phyloP scores from a whole-genome alignment of 2,329 filamentous ascomycete genomes.

The Cadophora malorum region DNA sequence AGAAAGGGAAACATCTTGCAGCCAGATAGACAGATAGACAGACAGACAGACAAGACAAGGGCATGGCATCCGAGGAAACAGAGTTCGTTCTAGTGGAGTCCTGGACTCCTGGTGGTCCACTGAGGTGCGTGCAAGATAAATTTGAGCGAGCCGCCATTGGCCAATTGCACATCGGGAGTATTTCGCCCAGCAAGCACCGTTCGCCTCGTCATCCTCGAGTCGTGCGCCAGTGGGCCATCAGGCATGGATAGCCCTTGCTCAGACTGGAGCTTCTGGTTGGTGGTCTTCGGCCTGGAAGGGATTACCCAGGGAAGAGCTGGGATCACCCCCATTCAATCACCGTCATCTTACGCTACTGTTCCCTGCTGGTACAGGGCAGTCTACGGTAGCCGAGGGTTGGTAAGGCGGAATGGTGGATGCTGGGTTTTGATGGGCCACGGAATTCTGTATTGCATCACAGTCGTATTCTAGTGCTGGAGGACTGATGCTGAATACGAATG shows the following conservation, averaged over 20 bases:
- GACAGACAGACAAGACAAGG: background rate
- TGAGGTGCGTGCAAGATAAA: background rate
- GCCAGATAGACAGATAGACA: too few species aligned
- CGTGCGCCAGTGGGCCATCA: constrained; percentile 1
- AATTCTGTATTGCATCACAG: background rate
- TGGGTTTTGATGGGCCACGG: constrained; percentile 2
- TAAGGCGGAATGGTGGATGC: constrained; percentile 4
- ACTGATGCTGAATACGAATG: background rate
- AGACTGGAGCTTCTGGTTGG: background rate
- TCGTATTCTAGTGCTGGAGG: background rate
- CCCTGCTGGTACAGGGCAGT: constrained; percentile 5
- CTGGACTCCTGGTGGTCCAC: too few species aligned
- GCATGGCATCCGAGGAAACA: background rate
- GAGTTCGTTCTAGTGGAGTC: background rate
- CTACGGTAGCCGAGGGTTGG: constrained; percentile 4
- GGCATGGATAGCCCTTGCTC: constrained; percentile 1
- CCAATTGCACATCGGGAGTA: background rate
- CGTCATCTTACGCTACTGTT: constrained; percentile 21
- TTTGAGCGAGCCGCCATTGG: constrained; percentile 12
- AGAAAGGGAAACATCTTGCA: background rate
- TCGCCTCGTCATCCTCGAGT: constrained; percentile 18
- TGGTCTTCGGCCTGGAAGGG: background rate
- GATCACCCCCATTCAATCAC: constrained; percentile 9
- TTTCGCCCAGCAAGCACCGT: constrained; percentile 7
- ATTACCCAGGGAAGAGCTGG: background rate